Base-by-base conservation (phyloP, 768 basidiomycete species). In the Suillus ampliporus region DNA sequence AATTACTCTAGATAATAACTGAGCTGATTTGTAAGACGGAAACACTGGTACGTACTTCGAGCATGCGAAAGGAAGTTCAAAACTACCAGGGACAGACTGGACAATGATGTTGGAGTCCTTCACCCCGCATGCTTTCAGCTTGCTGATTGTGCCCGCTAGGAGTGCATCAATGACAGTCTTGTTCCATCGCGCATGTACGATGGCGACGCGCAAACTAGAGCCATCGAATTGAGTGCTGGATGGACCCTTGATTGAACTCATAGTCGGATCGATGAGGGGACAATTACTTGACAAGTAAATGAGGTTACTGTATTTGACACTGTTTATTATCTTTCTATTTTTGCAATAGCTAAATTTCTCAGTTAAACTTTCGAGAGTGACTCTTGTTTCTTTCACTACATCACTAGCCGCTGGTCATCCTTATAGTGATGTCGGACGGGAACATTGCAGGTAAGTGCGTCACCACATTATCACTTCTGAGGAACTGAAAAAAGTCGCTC, bases 181-280 rank as follows among this genome's bases (percentile, higher is more conserved):
- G 81, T 99, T 99, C 97, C 97, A 99, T 79, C 95, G 83, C 19
- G 95, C 94, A 74, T 98, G 97, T 8, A 99, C 91, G 72, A 99
- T 96, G 71, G 92, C 93, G 58, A 97, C 78, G 61, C 96, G 89
- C 58, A 96, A 83, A 31, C 81, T 64, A 2, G 92, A 89, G 57
- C 96, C 96, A 70, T 98, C 93, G 81, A 86, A 85, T 40, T 84
- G 77, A 44, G 78, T 80, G 57, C 85, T 74, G 41, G 90, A 83
- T 52, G 85, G 81, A 44, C 93, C 92, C 80, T 97, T 97, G 84
- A 97, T 89, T 68, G 89, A 64, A 34, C 65, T 72, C 74, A 73
- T 74, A 5, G 62, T 23, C 54, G 21, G 41, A 52, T 50, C 11
- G 11, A 37, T 37, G 31, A 28, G 21, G 23, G 28, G n/a, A 9